Evolutionary conservation across 164 flowering plant species (phyloP).

Genomic region (Buxus sempervirens): DNA sequence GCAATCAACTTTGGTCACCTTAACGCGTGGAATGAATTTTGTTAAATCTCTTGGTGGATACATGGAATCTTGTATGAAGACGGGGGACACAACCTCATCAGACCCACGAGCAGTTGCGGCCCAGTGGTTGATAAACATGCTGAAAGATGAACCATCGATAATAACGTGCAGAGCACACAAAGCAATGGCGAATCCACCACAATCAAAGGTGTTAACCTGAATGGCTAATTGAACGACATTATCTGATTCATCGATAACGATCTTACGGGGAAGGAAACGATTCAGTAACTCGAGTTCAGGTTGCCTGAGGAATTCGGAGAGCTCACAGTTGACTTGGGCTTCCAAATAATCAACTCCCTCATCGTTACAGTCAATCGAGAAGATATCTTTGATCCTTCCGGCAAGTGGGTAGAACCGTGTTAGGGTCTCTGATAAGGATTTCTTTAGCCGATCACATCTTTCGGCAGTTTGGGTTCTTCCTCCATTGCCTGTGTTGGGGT

Average conservation of each 20-base stretch:
- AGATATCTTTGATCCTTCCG: slow-evolving; percentile 20
- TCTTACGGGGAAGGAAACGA: slow-evolving; percentile 24
- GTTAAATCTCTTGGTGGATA: slow-evolving; percentile 11
- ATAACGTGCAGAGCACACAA: slow-evolving; percentile 19
- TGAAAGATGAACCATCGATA: slow-evolving; percentile 13
- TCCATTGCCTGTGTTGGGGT: too few species aligned
- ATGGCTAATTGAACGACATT: slow-evolving; percentile 4
- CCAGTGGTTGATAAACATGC: slow-evolving; percentile 23
- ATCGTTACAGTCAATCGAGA: slow-evolving; percentile 34
- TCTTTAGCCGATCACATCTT: slow-evolving; percentile 1
- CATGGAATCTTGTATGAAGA: background rate
- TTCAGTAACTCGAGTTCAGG: slow-evolving; percentile 17
- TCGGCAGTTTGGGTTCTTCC: background rate
- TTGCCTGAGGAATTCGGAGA: slow-evolving; percentile 17
- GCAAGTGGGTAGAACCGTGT: slow-evolving; percentile 33
- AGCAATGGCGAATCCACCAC: slow-evolving; percentile 31
- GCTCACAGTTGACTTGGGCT: slow-evolving; percentile 16
- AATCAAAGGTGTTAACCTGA: slow-evolving; percentile 25
- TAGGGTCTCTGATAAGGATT: slow-evolving; percentile 22
- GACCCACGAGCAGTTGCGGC: slow-evolving; percentile 11
- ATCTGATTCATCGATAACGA: background rate
- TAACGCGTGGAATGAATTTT: background rate
- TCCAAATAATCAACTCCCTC: slow-evolving; percentile 31
- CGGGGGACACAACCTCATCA: background rate
- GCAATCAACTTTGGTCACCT: background rate